These are phyloP conservation scores for Diplodia sapinea DNA, from an alignment of 2,329 filamentous ascomycete genomes.

Conservation along the genomic window DNA sequence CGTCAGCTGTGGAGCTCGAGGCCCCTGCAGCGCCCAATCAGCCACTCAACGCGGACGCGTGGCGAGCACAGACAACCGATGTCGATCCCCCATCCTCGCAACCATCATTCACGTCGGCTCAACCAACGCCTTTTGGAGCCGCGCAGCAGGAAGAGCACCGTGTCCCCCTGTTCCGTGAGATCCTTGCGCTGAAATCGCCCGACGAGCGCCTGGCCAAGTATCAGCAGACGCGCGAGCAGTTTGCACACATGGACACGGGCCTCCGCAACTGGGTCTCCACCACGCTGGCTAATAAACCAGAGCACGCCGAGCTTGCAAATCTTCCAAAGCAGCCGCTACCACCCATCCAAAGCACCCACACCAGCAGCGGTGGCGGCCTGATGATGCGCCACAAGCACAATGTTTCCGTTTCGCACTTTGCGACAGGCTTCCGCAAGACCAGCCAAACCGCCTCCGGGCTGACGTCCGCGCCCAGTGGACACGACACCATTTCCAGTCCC, in stretches of 20 bases:
- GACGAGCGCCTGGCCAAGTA: conserved; percentile 75
- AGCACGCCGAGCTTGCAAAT: conserved; percentile 56
- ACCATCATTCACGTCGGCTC: conserved; percentile 2
- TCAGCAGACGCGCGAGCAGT: conserved; percentile 72
- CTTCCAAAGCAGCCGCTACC: conserved; percentile 53
- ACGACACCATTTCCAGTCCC: conserved; percentile 38
- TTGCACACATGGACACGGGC: conserved; percentile 75
- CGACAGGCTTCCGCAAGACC: conserved; percentile 31
- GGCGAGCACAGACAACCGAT: conserved; percentile 28
- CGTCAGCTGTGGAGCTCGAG: conserved; percentile 30
- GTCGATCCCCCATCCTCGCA: conserved; percentile 31
- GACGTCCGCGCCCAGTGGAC: conserved; percentile 39
- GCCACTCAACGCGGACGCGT: conserved; percentile 30
- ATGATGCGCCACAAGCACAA: conserved; percentile 43
- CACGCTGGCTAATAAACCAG: conserved; percentile 58
- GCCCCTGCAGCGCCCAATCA: conserved; percentile 31
- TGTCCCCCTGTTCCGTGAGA: conserved; percentile 68
- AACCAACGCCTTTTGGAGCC: conserved; percentile 1
- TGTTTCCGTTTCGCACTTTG: conserved; percentile 46
- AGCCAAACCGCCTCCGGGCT: conserved; percentile 35
- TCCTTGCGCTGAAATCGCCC: conserved; percentile 70
- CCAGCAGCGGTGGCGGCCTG: conserved; percentile 29
- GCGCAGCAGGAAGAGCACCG: conserved; percentile 24
- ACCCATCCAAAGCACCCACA: conserved; percentile 34
- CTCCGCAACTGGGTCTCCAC: conserved; percentile 65